Conservation (phyloP, 305 asterid species). For the Fraxinus latifolia region DNA sequence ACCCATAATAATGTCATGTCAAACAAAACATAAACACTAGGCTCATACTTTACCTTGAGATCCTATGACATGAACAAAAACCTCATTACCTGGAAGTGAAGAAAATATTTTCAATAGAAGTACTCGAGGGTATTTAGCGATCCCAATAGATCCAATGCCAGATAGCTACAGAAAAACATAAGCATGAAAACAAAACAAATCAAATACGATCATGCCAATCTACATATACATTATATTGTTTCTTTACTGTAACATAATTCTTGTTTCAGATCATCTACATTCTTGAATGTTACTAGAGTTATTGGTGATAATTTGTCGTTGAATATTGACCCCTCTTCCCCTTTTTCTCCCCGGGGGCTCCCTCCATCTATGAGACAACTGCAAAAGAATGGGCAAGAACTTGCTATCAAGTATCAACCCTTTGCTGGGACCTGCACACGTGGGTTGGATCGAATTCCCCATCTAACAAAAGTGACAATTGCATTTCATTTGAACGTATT, state of each 20-base stretch:
- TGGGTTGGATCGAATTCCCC: slow-evolving; percentile 18
- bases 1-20: no score
- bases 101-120: neutral
- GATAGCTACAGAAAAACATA: neutral
- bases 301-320: neutral
- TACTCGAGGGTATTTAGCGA: neutral
- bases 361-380: neutral
- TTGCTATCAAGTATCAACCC: neutral
- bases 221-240: slow-evolving; percentile 5
- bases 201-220: neutral
- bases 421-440: slow-evolving; percentile 26
- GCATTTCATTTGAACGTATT: neutral
- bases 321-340: neutral
- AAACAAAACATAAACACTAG: neutral
- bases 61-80: neutral
- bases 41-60: neutral
- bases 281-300: neutral
- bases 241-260: slow-evolving; percentile 8
- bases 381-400: slow-evolving; percentile 25
- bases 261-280: neutral
- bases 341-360: neutral
- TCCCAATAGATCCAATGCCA: neutral
- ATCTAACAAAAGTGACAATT: slow-evolving; percentile 24
- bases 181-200: neutral
- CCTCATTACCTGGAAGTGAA: neutral